A percentile compares a stretch with the other conserved stretches of the same genome.
Evolutionary conservation across 1,139 yeast species (phyloP).

Genomic region (Yamadazyma diddensiae): DNA sequence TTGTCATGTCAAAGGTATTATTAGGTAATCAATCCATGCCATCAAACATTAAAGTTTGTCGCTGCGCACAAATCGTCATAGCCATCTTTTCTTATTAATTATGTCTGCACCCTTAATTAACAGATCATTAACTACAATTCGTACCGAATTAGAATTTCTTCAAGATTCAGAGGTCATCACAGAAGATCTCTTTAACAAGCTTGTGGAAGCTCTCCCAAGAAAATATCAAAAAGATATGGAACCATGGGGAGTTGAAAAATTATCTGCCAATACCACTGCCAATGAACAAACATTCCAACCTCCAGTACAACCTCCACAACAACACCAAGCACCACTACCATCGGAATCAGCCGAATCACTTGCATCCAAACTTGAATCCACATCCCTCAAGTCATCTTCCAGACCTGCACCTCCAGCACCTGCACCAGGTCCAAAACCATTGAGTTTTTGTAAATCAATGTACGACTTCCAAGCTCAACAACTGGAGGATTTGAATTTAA

Average conservation of each 20-base stretch:
- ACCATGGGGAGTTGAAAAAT: conserved; percentile 49
- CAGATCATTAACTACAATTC: conserved; percentile 72
- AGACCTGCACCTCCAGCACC: conserved; percentile 7
- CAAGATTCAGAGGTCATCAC: conserved; percentile 74
- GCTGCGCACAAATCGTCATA: too few species aligned
- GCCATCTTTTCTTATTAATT: conserved; percentile 1
- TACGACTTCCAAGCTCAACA: conserved; percentile 69
- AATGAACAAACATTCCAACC: too few species aligned
- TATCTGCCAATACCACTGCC: conserved; percentile 13
- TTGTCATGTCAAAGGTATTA: too few species aligned
- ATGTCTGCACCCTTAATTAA: conserved; percentile 66
- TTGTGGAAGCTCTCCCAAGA: conserved; percentile 54
- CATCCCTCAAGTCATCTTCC: conserved; percentile 19
- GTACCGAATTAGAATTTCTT: conserved; percentile 79
- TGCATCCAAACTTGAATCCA: conserved; percentile 21
- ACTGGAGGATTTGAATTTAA: conserved; percentile 65
- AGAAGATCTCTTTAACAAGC: conserved; percentile 51
- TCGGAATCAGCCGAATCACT: conserved; percentile 15
- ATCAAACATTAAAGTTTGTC: too few species aligned
- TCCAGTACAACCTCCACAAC: conserved; percentile 8
- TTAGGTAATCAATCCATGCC: too few species aligned
- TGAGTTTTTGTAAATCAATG: conserved; percentile 56
- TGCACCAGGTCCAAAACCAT: conserved; percentile 20
- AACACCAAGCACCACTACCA: conserved; percentile 4
- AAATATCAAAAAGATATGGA: conserved; percentile 54